Percentiles rank a stretch among this genome's conserved stretches.
phyloP scores from a whole-genome alignment of 768 basidiomycete species.

The Termitomyces sp. region DNA sequence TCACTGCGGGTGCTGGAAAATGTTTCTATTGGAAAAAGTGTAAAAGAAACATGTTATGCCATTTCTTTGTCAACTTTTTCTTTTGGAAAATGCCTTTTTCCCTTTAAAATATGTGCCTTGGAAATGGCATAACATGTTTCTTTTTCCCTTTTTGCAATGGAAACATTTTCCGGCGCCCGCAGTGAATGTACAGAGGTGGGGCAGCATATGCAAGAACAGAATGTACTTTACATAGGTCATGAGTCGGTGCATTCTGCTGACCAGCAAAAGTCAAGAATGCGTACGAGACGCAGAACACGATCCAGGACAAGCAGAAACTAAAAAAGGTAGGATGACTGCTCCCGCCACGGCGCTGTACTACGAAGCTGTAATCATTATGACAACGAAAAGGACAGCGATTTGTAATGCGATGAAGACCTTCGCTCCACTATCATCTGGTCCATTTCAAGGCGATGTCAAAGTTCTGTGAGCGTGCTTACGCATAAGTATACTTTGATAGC shows the following conservation, averaged over 20 bases:
- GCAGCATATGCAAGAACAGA: conserved; percentile 27
- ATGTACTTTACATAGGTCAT: conserved; percentile 23
- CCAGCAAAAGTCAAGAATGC: conserved; percentile 27
- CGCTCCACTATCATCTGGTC: conserved; percentile 4
- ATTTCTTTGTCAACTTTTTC: too few relatives aligned
- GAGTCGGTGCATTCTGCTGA: conserved; percentile 19
- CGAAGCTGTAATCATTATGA: conserved; percentile 21
- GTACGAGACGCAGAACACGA: conserved; percentile 28
- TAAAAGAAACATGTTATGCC: too few relatives aligned
- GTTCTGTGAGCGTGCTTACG: conserved; percentile 1
- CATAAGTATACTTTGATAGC: conserved; percentile 2
- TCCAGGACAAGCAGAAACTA: conserved; percentile 30
- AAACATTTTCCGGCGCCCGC: too few relatives aligned
- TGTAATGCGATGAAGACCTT: conserved; percentile 25
- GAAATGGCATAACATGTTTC: too few relatives aligned
- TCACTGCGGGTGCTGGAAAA: too few relatives aligned
- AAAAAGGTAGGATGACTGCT: conserved; percentile 29
- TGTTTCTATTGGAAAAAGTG: too few relatives aligned
- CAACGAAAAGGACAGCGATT: conserved; percentile 17
- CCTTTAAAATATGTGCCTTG: too few relatives aligned
- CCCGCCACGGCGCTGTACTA: conserved; percentile 15
- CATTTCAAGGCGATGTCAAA: neutral
- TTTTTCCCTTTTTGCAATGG: too few relatives aligned
- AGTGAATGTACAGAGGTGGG: conserved; percentile 25
- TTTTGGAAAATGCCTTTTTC: too few relatives aligned